These are phyloP conservation scores for Eucalyptus erythrocorys DNA, from an alignment of 345 rosid species.

Conservation along the genomic window DNA sequence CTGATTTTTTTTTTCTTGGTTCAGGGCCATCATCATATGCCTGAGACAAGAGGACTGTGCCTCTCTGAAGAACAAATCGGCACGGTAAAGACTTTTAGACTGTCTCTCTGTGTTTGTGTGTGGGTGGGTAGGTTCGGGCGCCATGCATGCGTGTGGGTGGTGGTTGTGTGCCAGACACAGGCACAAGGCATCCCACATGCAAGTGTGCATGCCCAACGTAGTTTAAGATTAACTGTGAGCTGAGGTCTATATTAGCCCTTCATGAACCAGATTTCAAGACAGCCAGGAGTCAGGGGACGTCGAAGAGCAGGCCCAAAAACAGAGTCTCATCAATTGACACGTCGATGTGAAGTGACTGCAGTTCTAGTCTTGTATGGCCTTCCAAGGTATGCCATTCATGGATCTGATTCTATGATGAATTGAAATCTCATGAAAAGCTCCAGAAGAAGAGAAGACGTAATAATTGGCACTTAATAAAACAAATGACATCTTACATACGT, in stretches of 20 bases:
- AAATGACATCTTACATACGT: not conserved
- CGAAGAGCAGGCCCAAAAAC: slow-evolving; percentile 40
- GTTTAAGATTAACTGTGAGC: not conserved
- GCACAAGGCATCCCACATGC: not conserved
- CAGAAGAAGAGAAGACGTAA: not conserved
- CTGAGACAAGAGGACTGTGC: slow-evolving; percentile 98
- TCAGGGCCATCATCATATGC: slow-evolving; percentile 94
- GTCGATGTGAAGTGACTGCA: slow-evolving; percentile 89
- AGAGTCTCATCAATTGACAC: slow-evolving; percentile 64
- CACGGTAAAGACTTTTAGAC: slow-evolving; percentile 27
- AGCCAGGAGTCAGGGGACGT: slow-evolving; percentile 42
- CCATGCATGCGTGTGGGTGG: not conserved
- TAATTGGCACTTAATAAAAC: not conserved
- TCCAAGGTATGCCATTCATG: slow-evolving; percentile 49
- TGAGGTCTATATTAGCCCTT: not conserved
- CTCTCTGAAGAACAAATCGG: slow-evolving; percentile 90
- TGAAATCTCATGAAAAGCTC: not conserved
- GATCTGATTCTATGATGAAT: not conserved
- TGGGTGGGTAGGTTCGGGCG: not conserved
- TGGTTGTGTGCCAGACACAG: not conserved
- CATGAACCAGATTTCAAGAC: slow-evolving; percentile 35
- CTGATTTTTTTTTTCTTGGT: not conserved
- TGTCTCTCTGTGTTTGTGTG: not conserved
- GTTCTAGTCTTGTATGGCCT: slow-evolving; percentile 89
- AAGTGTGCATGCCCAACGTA: not conserved